A percentile compares a stretch with the other conserved stretches of the same genome.
These are phyloP conservation scores for Apiospora arundinis DNA, from an alignment of 2,329 filamentous ascomycete species.

Conservation along the genomic window DNA sequence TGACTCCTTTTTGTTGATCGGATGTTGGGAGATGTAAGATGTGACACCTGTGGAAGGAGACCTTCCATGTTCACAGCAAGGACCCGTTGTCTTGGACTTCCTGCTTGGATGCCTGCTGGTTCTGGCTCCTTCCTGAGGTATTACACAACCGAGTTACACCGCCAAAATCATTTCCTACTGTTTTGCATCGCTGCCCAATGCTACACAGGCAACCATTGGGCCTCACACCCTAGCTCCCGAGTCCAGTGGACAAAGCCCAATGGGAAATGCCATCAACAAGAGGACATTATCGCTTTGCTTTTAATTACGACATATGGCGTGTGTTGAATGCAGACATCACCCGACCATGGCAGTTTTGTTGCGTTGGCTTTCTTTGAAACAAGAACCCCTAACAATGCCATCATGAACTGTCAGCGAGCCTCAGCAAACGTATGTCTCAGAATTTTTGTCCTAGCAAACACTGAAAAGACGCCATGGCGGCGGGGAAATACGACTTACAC, in stretches of 20 bases:
- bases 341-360: not conserved
- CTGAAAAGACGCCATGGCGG: not conserved
- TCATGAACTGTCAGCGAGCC: not conserved
- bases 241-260: not conserved
- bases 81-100: no score
- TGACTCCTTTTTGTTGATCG: not conserved
- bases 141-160: not conserved
- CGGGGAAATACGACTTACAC: not conserved
- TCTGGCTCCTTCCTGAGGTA: not conserved
- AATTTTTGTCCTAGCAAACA: not conserved
- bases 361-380: not conserved
- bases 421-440: not conserved
- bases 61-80: no score
- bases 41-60: not conserved
- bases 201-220: not conserved
- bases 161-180: not conserved
- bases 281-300: not conserved
- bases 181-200: constrained; percentile 5
- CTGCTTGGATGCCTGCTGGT: not conserved
- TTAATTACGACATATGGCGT: not conserved
- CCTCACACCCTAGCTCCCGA: not conserved
- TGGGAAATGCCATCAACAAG: not conserved
- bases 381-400: not conserved
- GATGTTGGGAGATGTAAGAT: not conserved
- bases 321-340: not conserved